Conservation (phyloP, 2,329 filamentous ascomycete species). For the Conoideocrella luteorostrata region DNA sequence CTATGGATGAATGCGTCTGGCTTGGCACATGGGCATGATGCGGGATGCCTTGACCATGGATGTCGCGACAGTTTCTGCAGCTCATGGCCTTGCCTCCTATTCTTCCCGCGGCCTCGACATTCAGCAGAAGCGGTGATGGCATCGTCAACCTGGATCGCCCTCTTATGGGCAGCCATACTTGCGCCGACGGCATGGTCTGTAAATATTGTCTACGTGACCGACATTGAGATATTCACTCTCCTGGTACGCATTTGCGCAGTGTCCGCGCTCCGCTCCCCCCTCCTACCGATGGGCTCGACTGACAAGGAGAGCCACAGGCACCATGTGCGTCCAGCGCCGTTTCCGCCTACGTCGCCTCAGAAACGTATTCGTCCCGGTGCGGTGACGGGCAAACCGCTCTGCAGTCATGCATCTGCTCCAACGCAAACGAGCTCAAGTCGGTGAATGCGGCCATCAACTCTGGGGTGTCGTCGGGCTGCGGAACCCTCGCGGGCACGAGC, state of each 20-base stretch:
- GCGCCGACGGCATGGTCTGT: conserved; percentile 5
- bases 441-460: conserved; percentile 32
- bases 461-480: conserved; percentile 37
- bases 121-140: no score
- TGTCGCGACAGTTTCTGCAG: no score
- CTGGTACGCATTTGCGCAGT: conserved; percentile 32
- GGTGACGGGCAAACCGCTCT: conserved; percentile 36
- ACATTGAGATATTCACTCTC: conserved; percentile 34
- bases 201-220: conserved; percentile 37
- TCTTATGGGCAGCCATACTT: conserved; percentile 2
- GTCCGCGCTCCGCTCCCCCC: no score
- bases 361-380: conserved; percentile 35
- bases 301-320: conserved; percentile 38
- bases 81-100: no score
- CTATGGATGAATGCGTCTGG: no score
- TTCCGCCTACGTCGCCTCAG: conserved; percentile 34
- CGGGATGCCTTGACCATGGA: no score
- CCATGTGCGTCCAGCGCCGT: conserved; percentile 43
- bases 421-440: conserved; percentile 33
- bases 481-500: conserved; percentile 35
- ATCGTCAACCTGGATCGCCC: no score
- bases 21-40: no score
- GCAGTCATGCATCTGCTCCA: conserved; percentile 48
- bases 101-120: no score
- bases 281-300: no score